Base-by-base conservation (phyloP, 495 filamentous ascomycete genomes). In the Trichoderma asperelloides region DNA sequence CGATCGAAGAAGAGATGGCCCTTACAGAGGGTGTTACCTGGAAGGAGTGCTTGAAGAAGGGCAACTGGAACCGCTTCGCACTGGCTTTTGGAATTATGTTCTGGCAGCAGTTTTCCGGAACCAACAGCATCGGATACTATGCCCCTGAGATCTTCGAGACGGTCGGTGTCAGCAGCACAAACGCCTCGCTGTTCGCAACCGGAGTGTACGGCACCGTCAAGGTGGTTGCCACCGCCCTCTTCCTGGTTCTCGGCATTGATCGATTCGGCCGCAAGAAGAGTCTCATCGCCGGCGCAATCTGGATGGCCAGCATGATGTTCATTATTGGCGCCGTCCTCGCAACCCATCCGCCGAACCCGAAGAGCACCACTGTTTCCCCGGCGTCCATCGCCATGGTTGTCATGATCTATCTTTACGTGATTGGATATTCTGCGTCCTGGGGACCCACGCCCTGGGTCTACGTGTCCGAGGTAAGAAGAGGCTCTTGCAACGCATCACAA, bases 391-490 rank as follows among this genome's bases (percentile, higher is more conserved):
- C 65, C 33, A 62, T 68, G 8, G 40, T 66, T 0, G 49, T 37
- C 5, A 65, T 71, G 49, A 65, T 65, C 45, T 40, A 63, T 51
- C 64, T 67, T 43, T 55, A 68, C 41, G 64, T 72, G 71, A 13
- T 71, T 71, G 25, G 70, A 69, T 39, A 66, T 90, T 91, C 73
- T 88, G 89, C 55, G 11, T 60, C 55, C 49, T 92, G 89, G 89
- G 90, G 90, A 0, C 90, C 90, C 0, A 86, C 88, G 30, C 91
- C 88, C 75, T 92, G 89, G 90, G 91, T 89, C 66, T 89, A 88
- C 69, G 85, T 60, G 0, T 60, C 55, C 28, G 55, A 60, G 25
- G 55, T 60, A 25, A 60, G 55, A 12, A 15, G 89, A 45, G 83
- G 82, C 13, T 88, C 27, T 30, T 21, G n/a, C 63, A 80, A 25